phyloP scores from a whole-genome alignment of 208 protist genomes.

The Strigomonas culicis region DNA sequence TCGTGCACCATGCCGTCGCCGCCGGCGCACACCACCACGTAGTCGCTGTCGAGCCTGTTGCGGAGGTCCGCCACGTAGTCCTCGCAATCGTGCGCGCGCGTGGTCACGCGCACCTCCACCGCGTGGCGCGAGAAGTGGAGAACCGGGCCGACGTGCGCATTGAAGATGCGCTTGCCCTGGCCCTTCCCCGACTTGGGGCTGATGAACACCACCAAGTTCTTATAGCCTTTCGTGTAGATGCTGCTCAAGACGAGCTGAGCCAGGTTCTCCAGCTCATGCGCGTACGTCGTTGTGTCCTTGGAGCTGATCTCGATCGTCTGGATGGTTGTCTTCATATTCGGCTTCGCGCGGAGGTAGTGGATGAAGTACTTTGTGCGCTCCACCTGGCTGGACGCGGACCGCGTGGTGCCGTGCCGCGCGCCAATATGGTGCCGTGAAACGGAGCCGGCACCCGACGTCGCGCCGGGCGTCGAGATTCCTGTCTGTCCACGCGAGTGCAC shows the following conservation, averaged over 20 bases:
- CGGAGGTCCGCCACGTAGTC: constrained; percentile 71
- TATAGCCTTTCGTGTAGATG: constrained; percentile 52
- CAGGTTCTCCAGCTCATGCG: constrained; percentile 19
- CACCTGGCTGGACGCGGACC: constrained; percentile 3
- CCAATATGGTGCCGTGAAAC: background rate
- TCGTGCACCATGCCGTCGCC: constrained; percentile 87
- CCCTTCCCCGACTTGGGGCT: constrained; percentile 77
- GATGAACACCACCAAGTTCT: constrained; percentile 66
- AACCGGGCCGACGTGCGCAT: constrained; percentile 47
- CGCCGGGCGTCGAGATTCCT: constrained; percentile 6
- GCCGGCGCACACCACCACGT: constrained; percentile 64
- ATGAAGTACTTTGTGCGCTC: constrained; percentile 31
- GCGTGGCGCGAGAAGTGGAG: constrained; percentile 76
- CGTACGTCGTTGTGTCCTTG: constrained; percentile 16
- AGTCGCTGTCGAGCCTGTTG: constrained; percentile 36
- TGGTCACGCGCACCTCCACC: constrained; percentile 44
- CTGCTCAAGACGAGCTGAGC: constrained; percentile 27
- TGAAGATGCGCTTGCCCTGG: constrained; percentile 45
- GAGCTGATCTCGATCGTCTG: constrained; percentile 48
- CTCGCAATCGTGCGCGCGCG: constrained; percentile 70
- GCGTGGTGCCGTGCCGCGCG: background rate
- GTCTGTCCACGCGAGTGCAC: constrained; percentile 42
- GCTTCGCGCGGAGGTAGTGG: constrained; percentile 41
- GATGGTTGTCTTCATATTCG: constrained; percentile 26
- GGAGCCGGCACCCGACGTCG: background rate